These are phyloP conservation scores for Phalaenopsis hybrid DNA, from an alignment of 116 monocot genomes.

Conservation along the genomic window DNA sequence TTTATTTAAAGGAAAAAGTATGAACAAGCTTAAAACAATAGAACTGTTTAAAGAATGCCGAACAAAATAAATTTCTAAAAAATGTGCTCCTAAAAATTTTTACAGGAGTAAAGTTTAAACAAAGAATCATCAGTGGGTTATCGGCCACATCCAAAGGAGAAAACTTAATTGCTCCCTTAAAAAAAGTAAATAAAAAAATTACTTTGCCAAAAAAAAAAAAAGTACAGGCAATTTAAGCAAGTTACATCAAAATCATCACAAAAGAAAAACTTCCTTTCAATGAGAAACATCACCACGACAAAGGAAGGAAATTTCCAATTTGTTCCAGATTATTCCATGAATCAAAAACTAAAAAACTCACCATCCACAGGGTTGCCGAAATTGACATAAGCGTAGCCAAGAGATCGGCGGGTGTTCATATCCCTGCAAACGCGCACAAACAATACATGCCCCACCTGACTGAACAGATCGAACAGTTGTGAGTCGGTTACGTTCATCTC, in stretches of 20 bases:
- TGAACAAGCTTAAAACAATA: neutral
- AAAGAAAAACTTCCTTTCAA: neutral
- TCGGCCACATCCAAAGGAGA: neutral
- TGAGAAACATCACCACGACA: neutral
- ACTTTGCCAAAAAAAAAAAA: neutral
- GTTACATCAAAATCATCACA: neutral
- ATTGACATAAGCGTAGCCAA: constrained; percentile 30
- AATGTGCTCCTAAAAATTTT: neutral
- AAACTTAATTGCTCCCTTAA: neutral
- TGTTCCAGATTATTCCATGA: neutral
- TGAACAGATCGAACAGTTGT: constrained; percentile 30
- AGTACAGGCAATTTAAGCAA: neutral
- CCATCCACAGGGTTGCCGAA: constrained; percentile 50
- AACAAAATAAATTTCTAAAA: neutral
- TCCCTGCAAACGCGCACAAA: constrained; percentile 36
- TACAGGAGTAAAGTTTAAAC: neutral
- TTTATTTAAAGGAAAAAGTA: neutral
- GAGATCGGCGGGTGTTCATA: constrained; percentile 15
- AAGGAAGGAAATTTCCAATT: constrained; percentile 10
- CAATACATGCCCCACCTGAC: constrained; percentile 23
- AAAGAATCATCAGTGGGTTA: neutral
- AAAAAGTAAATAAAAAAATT: neutral
- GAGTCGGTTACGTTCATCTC: constrained; percentile 28
- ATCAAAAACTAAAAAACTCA: constrained; percentile 16
- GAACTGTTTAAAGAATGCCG: neutral